These are phyloP conservation scores for Kurtzmaniella cleridarum DNA, from an alignment of 805 yeast genomes.

Conservation along the genomic window DNA sequence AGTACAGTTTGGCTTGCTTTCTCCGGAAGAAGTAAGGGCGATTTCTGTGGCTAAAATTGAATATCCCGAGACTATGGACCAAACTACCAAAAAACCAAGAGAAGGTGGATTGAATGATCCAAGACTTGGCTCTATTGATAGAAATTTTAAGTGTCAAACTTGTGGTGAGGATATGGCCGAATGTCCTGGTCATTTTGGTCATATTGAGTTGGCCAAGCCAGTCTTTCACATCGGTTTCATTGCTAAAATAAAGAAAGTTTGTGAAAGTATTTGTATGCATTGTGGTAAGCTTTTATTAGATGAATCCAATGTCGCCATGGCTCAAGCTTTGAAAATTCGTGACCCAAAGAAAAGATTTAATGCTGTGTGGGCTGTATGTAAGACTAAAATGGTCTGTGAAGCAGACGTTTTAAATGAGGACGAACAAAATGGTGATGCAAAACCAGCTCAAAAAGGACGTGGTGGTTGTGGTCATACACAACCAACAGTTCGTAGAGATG, in stretches of 20 bases:
- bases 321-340: constrained; percentile 79
- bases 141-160: constrained; percentile 96
- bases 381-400: constrained; percentile 92
- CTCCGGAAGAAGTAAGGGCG: constrained; percentile 95
- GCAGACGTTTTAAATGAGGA: constrained; percentile 72
- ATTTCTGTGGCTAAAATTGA: constrained; percentile 97
- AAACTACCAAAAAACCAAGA: constrained; percentile 88
- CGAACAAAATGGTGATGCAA: constrained; percentile 25
- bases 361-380: constrained; percentile 93
- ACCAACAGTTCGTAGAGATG: constrained; percentile 94
- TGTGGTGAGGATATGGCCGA: constrained; percentile 99
- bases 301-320: constrained; percentile 75
- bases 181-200: constrained; percentile 99
- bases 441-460: constrained; percentile 49
- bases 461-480: constrained; percentile 99
- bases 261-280: constrained; percentile 97
- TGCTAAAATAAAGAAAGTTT: constrained; percentile 86
- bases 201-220: constrained; percentile 95
- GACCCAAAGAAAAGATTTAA: constrained; percentile 95
- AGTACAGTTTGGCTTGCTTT: constrained; percentile 95
- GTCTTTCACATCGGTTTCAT: constrained; percentile 98
- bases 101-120: constrained; percentile 98
- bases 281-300: constrained; percentile 93
- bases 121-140: constrained; percentile 92
- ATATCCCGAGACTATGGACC: constrained; percentile 99